Evolutionary conservation across 2,329 filamentous ascomycete genomes (phyloP).

Genomic region (Aaosphaeria pasadenensis): DNA sequence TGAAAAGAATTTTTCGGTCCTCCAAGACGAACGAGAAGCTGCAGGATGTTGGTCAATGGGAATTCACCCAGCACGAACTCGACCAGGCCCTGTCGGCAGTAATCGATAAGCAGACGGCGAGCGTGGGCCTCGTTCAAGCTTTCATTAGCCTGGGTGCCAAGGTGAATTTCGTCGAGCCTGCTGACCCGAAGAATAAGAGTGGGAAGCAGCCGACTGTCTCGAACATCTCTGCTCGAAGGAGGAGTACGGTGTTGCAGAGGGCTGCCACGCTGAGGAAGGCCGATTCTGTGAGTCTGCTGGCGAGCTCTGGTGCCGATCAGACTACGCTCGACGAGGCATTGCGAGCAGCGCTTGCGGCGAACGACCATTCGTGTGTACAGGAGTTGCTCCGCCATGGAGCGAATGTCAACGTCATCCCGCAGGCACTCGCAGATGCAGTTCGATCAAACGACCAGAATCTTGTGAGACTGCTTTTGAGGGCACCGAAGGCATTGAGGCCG

Average conservation of each 20-base stretch:
- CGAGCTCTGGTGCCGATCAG: constrained; percentile 33
- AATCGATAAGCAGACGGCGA: constrained; percentile 26
- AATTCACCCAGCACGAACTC: constrained; percentile 34
- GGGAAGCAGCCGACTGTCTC: constrained; percentile 9
- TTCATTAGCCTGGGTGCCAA: constrained; percentile 32
- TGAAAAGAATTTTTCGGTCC: constrained; percentile 34
- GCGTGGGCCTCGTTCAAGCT: constrained; percentile 30
- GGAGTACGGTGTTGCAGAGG: constrained; percentile 35
- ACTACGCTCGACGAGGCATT: constrained; percentile 32
- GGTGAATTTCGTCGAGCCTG: constrained; percentile 26
- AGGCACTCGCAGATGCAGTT: constrained; percentile 27
- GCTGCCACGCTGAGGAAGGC: constrained; percentile 28
- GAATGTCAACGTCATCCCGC: constrained; percentile 29
- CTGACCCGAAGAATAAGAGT: constrained; percentile 18
- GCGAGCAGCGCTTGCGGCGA: constrained; percentile 28
- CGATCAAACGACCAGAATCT: constrained; percentile 28
- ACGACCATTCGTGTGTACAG: constrained; percentile 30
- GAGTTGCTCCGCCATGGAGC: constrained; percentile 34
- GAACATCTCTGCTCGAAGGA: constrained; percentile 19
- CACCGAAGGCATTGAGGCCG: constrained; percentile 27
- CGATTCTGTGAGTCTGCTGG: constrained; percentile 29
- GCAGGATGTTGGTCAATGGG: constrained; percentile 21
- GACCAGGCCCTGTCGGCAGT: constrained; percentile 32
- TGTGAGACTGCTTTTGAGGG: constrained; percentile 26
- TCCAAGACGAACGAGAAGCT: constrained; percentile 34